phyloP scores from a whole-genome alignment of 176 grass and related monocot genomes.

The Pontederia crassipes region DNA sequence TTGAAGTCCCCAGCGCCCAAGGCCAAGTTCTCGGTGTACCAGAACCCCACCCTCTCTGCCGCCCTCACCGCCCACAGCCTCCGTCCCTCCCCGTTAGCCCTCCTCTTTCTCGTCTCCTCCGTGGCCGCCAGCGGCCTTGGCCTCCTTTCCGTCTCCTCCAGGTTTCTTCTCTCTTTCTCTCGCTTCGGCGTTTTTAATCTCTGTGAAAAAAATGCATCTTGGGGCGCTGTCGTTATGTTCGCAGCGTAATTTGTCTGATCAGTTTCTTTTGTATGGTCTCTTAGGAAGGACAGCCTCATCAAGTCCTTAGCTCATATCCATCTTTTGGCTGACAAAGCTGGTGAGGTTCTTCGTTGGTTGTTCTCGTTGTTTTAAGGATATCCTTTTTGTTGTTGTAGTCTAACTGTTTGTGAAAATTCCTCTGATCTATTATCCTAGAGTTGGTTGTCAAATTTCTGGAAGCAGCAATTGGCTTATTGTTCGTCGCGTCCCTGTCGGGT shows the following conservation, averaged over 20 bases:
- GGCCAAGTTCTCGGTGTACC: constrained; percentile 78
- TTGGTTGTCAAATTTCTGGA: constrained; percentile 45
- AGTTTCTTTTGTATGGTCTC: constrained; percentile 6
- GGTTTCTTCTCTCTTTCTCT: constrained; percentile 25
- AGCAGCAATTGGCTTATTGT: constrained; percentile 32
- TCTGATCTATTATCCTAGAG: constrained; percentile 28
- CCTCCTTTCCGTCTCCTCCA: constrained; percentile 42
- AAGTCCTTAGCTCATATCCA: constrained; percentile 23
- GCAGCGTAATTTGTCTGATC: background rate
- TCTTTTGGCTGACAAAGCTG: constrained; percentile 25
- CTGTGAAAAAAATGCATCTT: background rate
- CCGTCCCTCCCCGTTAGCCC: constrained; percentile 45
- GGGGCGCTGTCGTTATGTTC: background rate
- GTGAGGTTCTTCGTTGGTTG: constrained; percentile 32
- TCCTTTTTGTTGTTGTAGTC: background rate
- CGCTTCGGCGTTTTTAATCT: background rate
- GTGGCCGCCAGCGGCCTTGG: constrained; percentile 24
- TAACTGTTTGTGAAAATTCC: constrained; percentile 21
- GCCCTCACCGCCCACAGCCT: constrained; percentile 45
- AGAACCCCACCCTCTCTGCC: constrained; percentile 53
- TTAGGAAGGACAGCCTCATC: constrained; percentile 45
- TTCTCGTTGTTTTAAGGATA: background rate
- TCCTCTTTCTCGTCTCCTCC: constrained; percentile 45
- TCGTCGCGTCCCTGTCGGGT: constrained; percentile 31
- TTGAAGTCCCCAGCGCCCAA: constrained; percentile 10